Base-by-base conservation (phyloP, 2,329 filamentous ascomycete genomes). In the Hypoxylon sp. region DNA sequence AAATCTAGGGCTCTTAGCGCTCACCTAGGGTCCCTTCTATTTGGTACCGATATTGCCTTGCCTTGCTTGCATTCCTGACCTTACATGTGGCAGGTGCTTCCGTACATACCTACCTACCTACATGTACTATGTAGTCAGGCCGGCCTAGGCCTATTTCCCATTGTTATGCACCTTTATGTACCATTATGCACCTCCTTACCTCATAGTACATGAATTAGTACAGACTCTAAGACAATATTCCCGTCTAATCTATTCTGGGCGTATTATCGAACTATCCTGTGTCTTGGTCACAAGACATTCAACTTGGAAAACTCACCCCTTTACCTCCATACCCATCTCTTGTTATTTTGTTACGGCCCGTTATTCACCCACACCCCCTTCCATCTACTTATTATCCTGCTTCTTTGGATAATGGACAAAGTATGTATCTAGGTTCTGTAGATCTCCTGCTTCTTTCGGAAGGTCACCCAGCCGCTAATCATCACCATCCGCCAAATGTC, bases 251-350 rank as follows among this genome's bases (percentile, higher is more conserved):
- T 50, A 57, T 60, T 48, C 48, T 11, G 33, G 33, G 33, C 22
- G 13, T 19, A 37, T 31, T 51, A 52, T 51, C 24, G 26, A 42
- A 37, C 19, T 51, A 52, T 51, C 47, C 52, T 62, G 60, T 67
- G 60, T 70, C 57, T 63, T 63, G 65, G 65, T 73, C 71, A 73
- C 65, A 67, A 65, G 71, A 60, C 52, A 19, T 47, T 57, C 29
- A 55, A 63, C 52, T 55, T 54, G 62, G 55, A 68, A 65, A 54
- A 17, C 14, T 31, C 6, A 31, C 29, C 29, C 29, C 54, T 63
- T 58, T 42, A 57, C 63, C 19, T 42, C 54, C 39, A 60, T 44
- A 51, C 8, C 29, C 54, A 31, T 31, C 6, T 31, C 29, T 33
- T 63, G 29, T 57, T 55, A 63, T 68, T 64, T 72, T 62, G 39